Base-by-base conservation (phyloP, 2,329 filamentous ascomycete genomes). In the Teratosphaeria pseudoeucalypti region DNA sequence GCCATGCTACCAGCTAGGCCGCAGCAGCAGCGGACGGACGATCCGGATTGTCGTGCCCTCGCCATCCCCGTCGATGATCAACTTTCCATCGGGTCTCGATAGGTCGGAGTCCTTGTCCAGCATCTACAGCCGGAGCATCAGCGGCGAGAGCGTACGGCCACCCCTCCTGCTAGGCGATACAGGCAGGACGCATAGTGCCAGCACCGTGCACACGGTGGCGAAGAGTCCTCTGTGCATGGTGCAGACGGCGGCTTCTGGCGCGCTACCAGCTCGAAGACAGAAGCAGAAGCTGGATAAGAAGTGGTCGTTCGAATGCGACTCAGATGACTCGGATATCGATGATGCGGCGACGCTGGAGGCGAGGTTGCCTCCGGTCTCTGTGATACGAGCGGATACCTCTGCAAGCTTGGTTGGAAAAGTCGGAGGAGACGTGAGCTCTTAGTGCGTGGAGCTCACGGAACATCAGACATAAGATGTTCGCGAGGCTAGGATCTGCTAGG, bases 71-170 rank as follows among this genome's bases (percentile, higher is more conserved):
- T 61, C 54, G 7, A 49, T n/a, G 1, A 29, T 54, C 2, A 60
- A 65, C 34, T 54, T 64, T n/a, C 57, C 57, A 0, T 43, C 57
- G 1, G 59, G 59, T 23, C 64, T 60, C 10, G 39, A 29, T 10
- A 64, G 63, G 55, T 59, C 57, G 14, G 61, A 65, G 14, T 70
- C 68, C 12, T 34, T 67, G 3, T 68, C 68, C 3, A 71, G 69
- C 52, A 57, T 69, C 9, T 71, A 71, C 62, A 71, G 69, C 52
- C 64, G 67, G 32, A 66, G 63, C 57, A 64, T 66, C 10, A 67
- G 64, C 34, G 68, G 68, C 11, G 65, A 67, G 37, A 61, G 59
- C 47, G 3, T 49, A 27, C 27, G 53, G 34, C 59, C 57, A 19
- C 34, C 29, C 29, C 29, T n/a, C 7, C 29, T 39, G 14, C 57